Conservation (phyloP, 1,284 basidiomycete species). For the Tilletia walkeri region DNA sequence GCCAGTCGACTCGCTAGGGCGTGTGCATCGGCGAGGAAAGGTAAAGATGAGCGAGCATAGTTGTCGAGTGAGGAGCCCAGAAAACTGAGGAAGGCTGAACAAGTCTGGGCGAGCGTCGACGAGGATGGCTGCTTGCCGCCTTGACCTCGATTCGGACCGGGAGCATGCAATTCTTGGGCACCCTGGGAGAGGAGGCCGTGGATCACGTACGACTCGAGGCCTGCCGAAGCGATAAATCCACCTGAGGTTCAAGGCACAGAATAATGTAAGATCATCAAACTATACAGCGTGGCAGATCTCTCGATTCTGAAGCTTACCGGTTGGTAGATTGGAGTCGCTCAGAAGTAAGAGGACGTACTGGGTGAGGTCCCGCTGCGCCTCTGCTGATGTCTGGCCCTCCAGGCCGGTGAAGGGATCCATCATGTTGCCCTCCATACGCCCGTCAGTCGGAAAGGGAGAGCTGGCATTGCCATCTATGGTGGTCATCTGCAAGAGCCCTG, state of each 20-base stretch:
- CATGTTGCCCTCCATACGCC: no score
- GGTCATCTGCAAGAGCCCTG: not conserved
- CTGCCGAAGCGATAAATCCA: slow-evolving; percentile 85
- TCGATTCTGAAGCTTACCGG: slow-evolving; percentile 25
- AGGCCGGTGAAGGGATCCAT: no score
- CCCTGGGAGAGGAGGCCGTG: slow-evolving; percentile 68
- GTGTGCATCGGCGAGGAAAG: slow-evolving; percentile 67
- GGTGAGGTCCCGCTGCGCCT: slow-evolving; percentile 25
- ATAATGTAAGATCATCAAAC: not conserved
- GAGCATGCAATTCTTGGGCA: not conserved
- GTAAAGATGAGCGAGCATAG: slow-evolving; percentile 72
- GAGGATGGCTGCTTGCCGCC: not conserved
- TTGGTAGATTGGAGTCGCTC: slow-evolving; percentile 53
- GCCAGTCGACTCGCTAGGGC: not conserved
- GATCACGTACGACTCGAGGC: slow-evolving; percentile 81
- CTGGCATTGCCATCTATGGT: not conserved
- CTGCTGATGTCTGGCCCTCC: not conserved
- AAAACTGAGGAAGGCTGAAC: slow-evolving; percentile 16
- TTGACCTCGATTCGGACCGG: not conserved
- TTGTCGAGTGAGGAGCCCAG: slow-evolving; percentile 69
- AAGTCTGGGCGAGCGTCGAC: not conserved
- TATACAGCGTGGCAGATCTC: not conserved
- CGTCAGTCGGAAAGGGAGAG: no score
- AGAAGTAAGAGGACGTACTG: slow-evolving; percentile 48
- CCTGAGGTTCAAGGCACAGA: slow-evolving; percentile 57